Base-by-base conservation (phyloP, 352 stramenopile genomes). In the Pythium folliculosum region DNA sequence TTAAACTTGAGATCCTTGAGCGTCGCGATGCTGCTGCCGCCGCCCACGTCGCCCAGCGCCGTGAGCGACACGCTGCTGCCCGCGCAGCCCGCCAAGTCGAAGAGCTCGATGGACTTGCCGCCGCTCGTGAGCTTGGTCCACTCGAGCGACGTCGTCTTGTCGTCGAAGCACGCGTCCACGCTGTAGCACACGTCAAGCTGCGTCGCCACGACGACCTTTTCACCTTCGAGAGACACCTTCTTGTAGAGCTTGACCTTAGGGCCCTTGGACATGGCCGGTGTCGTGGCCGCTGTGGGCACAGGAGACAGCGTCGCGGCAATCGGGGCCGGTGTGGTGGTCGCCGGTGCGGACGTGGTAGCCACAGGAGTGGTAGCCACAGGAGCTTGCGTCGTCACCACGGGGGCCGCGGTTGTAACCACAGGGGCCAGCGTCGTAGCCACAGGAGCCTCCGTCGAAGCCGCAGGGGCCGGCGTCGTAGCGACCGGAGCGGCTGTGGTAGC, bases 221-320 rank as follows among this genome's bases (percentile, higher is more conserved):
- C 45, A 14, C 56, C 56, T 13, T 38, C 43, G 14, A 63, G 27
- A 55, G 54, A 30, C 4, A 13, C 9, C 40, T 63, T 63, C 43
- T 63, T 63, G 43, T 40, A 63, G 3, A 63, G 43, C 56, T 63
- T 63, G 19, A 63, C 22, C 44, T 63, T 63, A 14, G 21, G 25
- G 30, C 22, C 17, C 2, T 13, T 44, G 6, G 27, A n/a, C 14
- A 21, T 52, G 2, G 19, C 25, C 0, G 43, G 23, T 25, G 17
- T 43, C 7, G 43, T 22, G 13, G 17, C 38, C 2, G 38, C 38
- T n/a, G n/a, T n/a, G n/a, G n/a, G n/a, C n/a, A n/a, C n/a, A n/a
- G n/a, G n/a, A n/a, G n/a, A n/a, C n/a, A n/a, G n/a, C n/a, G n/a
- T n/a, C n/a, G n/a, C n/a, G n/a, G 14, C 19, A 16, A 48, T 13